Evolutionary conservation across 2,329 filamentous ascomycete species (phyloP), one percentile per base, ranked within the genome.

Genomic region (Hypoxylon sp.): DNA sequence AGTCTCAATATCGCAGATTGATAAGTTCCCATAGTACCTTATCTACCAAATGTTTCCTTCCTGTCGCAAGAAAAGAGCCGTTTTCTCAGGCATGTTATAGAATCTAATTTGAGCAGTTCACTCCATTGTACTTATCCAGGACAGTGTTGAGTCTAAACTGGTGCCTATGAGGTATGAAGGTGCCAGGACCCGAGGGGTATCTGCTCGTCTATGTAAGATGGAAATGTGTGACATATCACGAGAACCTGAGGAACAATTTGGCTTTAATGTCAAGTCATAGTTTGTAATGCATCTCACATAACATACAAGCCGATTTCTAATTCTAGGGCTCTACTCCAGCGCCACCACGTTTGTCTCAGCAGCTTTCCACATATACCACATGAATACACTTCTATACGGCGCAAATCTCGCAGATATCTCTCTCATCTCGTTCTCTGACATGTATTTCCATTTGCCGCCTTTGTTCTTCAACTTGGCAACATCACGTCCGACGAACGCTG

Each of bases 301-400:
- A 2, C 5, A 3, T 20, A 40, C 36, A 40, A 40, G 36, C 11
- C 3, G 22, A 40, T 38, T 50, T 22, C 18, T 9, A 12, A 8
- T 30, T 8, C n/a, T 40, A 38, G 5, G 20, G 9, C n/a, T 33
- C 73, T 72, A 80, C 69, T 87, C 86, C 77, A 89, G 74, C 2
- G 85, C 85, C 67, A 84, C 88, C 24, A 94, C 80, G 77, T 96
- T 91, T 3, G 93, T 93, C 75, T 93, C 88, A 75, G 91, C 91
- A 9, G 95, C 89, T 63, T 91, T 84, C 94, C 95, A 97, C 92
- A 97, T 97, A 77, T 97, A 97, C 94, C 94, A 97, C 94, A 97
- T 97, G 74, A 97, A 97, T 44, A 97, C 77, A 72, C 91, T 96
- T 75, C 94, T 90, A 79, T 97, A 98, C 2, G 95, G 96, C 61